phyloP scores from a whole-genome alignment of 805 yeast species.

The Myxozyma melibiosi region DNA sequence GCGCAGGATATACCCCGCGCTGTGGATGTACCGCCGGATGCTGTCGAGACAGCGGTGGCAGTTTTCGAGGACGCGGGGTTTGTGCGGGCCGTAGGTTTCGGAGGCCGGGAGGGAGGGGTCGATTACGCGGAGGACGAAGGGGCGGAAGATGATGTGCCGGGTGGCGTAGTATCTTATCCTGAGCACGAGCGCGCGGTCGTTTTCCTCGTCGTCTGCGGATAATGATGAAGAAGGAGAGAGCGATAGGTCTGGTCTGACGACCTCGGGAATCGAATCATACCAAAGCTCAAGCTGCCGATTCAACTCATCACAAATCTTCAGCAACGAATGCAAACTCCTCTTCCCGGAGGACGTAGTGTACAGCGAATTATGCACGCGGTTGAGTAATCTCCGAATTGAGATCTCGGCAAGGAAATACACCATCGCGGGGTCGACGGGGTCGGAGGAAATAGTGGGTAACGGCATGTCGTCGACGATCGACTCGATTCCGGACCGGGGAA shows the following conservation, averaged over 20 bases:
- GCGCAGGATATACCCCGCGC: constrained; percentile 1
- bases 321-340: not conserved
- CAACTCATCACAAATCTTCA: constrained; percentile 8
- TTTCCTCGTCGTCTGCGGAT: not conserved
- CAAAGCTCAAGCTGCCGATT: constrained; percentile 18
- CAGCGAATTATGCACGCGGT: constrained; percentile 16
- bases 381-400: constrained; percentile 11
- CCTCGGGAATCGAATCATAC: constrained; percentile 13
- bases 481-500: constrained; percentile 18
- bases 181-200: constrained; percentile 2
- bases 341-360: not conserved
- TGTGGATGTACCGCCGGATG: constrained; percentile 5
- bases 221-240: no score
- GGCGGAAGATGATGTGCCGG: constrained; percentile 13
- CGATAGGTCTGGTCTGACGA: constrained; percentile 1
- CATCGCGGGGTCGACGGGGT: constrained; percentile 1
- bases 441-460: not conserved
- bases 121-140: constrained; percentile 7
- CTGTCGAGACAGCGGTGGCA: constrained; percentile 10
- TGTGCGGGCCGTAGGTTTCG: not conserved
- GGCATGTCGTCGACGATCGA: constrained; percentile 14
- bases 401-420: constrained; percentile 12
- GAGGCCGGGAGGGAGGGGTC: not conserved
- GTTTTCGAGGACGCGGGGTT: constrained; percentile 1
- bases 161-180: constrained; percentile 13